phyloP scores from a whole-genome alignment of 1,284 basidiomycete genomes.

The Ganoderma leucocontextum region DNA sequence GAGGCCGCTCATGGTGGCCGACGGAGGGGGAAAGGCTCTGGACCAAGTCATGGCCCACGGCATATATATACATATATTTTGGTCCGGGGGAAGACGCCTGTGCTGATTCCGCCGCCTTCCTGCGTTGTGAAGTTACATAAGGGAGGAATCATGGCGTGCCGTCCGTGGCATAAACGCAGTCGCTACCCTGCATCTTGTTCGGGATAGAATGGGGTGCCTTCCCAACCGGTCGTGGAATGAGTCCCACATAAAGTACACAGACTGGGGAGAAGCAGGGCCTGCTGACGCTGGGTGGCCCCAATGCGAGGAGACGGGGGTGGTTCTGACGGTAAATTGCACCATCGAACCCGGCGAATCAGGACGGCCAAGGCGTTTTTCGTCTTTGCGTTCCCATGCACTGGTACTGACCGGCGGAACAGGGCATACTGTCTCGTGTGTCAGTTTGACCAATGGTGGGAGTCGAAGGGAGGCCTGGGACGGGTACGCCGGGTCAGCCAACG shows the following conservation, averaged over 20 bases:
- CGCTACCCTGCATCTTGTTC: not conserved
- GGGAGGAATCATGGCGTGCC: not conserved
- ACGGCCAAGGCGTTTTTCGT: not conserved
- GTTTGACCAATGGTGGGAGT: constrained; percentile 3
- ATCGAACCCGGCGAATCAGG: not conserved
- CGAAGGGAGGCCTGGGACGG: not conserved
- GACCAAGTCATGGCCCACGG: not conserved
- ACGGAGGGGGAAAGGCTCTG: constrained; percentile 5
- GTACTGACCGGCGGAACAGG: not conserved
- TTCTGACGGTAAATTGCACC: not conserved
- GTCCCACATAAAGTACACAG: not conserved
- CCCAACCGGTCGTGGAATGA: not conserved
- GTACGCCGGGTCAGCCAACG: not conserved
- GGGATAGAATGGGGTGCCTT: not conserved
- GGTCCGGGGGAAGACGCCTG: not conserved
- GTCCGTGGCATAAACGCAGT: not conserved
- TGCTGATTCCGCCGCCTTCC: constrained; percentile 3
- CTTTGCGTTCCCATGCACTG: not conserved
- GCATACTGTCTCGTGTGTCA: not conserved
- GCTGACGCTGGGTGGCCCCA: not conserved
- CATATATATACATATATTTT: constrained; percentile 1
- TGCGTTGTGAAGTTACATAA: constrained; percentile 7
- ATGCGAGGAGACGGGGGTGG: not conserved
- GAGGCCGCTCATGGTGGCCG: constrained; percentile 1
- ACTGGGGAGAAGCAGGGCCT: not conserved